These are phyloP conservation scores for Colletotrichum brevisporum DNA, from an alignment of 2,329 filamentous ascomycete genomes.

Conservation along the genomic window DNA sequence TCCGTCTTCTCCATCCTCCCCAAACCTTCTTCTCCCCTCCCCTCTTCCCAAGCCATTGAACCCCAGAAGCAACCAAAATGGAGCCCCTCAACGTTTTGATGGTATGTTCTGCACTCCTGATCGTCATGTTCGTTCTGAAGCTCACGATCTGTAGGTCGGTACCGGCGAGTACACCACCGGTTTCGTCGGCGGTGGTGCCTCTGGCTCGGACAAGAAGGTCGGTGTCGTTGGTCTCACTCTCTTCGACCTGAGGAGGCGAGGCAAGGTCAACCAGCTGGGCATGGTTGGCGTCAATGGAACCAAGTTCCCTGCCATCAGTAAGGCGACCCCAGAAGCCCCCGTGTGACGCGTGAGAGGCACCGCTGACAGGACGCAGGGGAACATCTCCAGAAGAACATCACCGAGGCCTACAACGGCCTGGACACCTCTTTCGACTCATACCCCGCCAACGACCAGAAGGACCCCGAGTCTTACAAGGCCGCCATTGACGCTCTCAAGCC, in stretches of 20 bases:
- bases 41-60: conserved; percentile 25
- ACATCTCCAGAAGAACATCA: conserved; percentile 90
- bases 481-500: conserved; percentile 87
- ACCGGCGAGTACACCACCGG: conserved; percentile 98
- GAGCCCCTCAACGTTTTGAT: conserved; percentile 77
- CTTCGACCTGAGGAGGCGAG: conserved; percentile 88
- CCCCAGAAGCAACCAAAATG: conserved; percentile 54
- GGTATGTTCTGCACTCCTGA: conserved; percentile 60
- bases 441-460: conserved; percentile 79
- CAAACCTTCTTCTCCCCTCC: conserved; percentile 9
- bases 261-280: conserved; percentile 86
- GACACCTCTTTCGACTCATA: conserved; percentile 90
- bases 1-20: conserved; percentile 17
- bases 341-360: neutral
- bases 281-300: conserved; percentile 93
- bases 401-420: conserved; percentile 87
- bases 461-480: conserved; percentile 87
- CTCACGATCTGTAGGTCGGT: conserved; percentile 71
- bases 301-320: conserved; percentile 93
- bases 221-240: conserved; percentile 92
- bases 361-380: conserved; percentile 66
- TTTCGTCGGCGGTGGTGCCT: conserved; percentile 87
- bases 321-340: conserved; percentile 50
- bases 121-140: conserved; percentile 28
- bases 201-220: conserved; percentile 94